These are phyloP conservation scores for Arbutus unedo DNA, from an alignment of 148 eudicot species.

Conservation along the genomic window DNA sequence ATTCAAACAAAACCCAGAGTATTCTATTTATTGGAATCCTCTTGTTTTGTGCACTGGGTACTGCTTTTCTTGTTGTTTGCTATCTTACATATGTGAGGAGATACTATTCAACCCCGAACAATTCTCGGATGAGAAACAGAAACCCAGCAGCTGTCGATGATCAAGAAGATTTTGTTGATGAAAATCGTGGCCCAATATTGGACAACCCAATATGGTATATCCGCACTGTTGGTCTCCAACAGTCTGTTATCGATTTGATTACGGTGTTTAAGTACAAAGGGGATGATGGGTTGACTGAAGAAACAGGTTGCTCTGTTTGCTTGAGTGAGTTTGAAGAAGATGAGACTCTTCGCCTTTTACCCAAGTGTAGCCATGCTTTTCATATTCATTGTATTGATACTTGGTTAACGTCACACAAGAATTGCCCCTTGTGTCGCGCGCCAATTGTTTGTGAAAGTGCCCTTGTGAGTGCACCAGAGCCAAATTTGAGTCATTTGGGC, in stretches of 20 bases:
- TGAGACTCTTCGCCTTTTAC: slow-evolving; percentile 57
- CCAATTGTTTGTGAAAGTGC: slow-evolving; percentile 26
- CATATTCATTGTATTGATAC: slow-evolving; percentile 55
- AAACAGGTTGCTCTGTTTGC: slow-evolving; percentile 55
- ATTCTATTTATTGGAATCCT: slow-evolving; percentile 26
- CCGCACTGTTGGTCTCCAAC: slow-evolving; percentile 45
- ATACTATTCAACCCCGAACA: slow-evolving; percentile 7
- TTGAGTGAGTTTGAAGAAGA: slow-evolving; percentile 56
- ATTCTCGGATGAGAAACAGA: slow-evolving; percentile 20
- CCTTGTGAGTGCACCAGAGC: not conserved
- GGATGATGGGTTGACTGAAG: slow-evolving; percentile 39
- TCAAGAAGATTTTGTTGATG: slow-evolving; percentile 15
- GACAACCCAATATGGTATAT: slow-evolving; percentile 63
- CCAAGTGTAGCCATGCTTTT: slow-evolving; percentile 72
- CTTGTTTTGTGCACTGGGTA: slow-evolving; percentile 35
- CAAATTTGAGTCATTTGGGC: slow-evolving; percentile 13
- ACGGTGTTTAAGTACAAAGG: slow-evolving; percentile 41
- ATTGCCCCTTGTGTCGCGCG: slow-evolving; percentile 69
- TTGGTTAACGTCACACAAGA: slow-evolving; percentile 61
- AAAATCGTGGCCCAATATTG: slow-evolving; percentile 5
- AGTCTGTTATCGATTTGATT: slow-evolving; percentile 53
- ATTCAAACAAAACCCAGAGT: slow-evolving; percentile 1
- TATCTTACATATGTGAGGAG: slow-evolving; percentile 31
- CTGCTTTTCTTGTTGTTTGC: slow-evolving; percentile 34
- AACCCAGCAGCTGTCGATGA: not conserved